Evolutionary conservation across 129 eudicot species (phyloP).

Genomic region (Helianthus tuberosus): DNA sequence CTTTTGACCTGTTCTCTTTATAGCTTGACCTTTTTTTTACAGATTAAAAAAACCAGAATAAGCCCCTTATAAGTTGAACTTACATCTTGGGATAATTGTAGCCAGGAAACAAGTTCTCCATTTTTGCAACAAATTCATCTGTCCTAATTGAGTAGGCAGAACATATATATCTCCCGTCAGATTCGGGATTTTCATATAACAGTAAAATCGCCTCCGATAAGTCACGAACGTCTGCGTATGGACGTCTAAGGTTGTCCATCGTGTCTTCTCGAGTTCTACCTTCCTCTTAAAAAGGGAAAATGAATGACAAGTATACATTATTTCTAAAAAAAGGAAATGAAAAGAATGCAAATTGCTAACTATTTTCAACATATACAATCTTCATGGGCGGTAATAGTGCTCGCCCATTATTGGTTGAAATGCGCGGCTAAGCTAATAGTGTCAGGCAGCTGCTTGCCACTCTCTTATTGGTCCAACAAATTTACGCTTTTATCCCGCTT

Average conservation of each 20-base stretch:
- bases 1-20: too few species aligned
- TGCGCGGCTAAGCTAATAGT: too few species aligned
- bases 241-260: conserved; percentile 18
- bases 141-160: conserved; percentile 22
- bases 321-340: neutral
- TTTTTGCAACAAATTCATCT: conserved; percentile 32
- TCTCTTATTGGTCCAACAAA: too few species aligned
- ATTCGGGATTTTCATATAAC: conserved; percentile 40
- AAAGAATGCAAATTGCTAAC: neutral
- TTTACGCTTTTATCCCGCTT: too few species aligned
- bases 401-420: too few species aligned
- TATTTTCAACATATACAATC: too few species aligned
- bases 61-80: neutral
- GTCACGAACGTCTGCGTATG: conserved; percentile 43
- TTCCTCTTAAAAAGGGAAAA: conserved; percentile 21
- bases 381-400: too few species aligned
- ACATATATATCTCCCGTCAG: conserved; percentile 56
- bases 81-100: conserved; percentile 51
- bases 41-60: too few species aligned
- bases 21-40: too few species aligned
- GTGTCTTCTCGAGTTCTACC: conserved; percentile 22
- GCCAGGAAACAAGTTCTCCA: conserved; percentile 38
- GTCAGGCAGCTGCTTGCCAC: too few species aligned
- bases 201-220: conserved; percentile 37
- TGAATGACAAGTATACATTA: neutral